Percentiles rank a stretch among this genome's conserved stretches.
phyloP scores from a whole-genome alignment of 768 basidiomycete genomes.

The Tulasnella sp. region DNA sequence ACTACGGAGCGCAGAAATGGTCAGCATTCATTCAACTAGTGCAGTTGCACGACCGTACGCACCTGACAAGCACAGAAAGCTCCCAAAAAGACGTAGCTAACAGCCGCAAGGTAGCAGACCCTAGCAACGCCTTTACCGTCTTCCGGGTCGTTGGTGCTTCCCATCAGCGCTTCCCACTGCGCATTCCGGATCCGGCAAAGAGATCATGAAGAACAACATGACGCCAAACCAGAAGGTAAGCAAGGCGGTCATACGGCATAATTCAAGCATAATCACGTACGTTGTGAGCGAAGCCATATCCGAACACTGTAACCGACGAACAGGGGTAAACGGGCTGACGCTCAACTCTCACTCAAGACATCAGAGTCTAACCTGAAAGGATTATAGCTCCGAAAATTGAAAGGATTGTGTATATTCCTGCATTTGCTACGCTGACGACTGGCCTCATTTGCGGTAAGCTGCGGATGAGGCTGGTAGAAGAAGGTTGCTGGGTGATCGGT shows the following conservation, averaged over 20 bases:
- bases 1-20: neutral
- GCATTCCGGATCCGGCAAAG: neutral
- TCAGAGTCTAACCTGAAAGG: constrained; percentile 35
- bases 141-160: constrained; percentile 39
- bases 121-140: constrained; percentile 41
- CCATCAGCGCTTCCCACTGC: constrained; percentile 42
- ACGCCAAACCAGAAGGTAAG: neutral
- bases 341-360: neutral
- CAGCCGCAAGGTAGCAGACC: constrained; percentile 41
- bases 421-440: constrained; percentile 28
- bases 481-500: neutral
- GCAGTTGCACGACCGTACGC: constrained; percentile 18
- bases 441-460: constrained; percentile 21
- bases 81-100: constrained; percentile 42
- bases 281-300: constrained; percentile 29
- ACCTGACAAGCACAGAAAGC: constrained; percentile 43
- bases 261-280: constrained; percentile 14
- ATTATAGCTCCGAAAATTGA: constrained; percentile 40
- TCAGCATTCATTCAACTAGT: neutral
- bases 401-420: constrained; percentile 37
- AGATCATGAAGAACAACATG: neutral
- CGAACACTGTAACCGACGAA: constrained; percentile 19
- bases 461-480: neutral
- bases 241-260: neutral
- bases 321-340: neutral